Base-by-base conservation (phyloP, 768 basidiomycete genomes). In the Phlebiopsis flavidoalba region DNA sequence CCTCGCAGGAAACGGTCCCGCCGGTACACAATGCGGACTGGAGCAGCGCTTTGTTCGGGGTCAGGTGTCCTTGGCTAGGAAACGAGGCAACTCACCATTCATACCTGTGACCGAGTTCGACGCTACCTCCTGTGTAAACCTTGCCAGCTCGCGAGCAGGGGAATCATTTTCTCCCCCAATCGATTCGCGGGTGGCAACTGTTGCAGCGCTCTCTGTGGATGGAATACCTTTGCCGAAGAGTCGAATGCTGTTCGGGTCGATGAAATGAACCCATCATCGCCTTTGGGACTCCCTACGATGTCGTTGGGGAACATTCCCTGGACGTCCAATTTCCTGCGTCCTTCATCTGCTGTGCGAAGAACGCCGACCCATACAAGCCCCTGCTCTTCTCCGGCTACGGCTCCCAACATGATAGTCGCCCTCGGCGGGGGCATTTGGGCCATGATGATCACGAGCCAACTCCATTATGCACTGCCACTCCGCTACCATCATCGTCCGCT, bases 271-370 rank as follows among this genome's bases (percentile, higher is more conserved):
- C 79, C 78, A 46, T 81, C 77, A 63, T 83, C 81, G 8, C 69
- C 80, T 52, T 76, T 80, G 11, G 80, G 75, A 53, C 79, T 79
- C 1, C 82, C 82, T 7, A 83, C 80, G 62, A 83, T 83, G 64
- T 83, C 83, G 64, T 83, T 83, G 64, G 82, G 77, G 57, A 83
- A 70, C 82, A 83, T 83, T 19, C 80, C 82, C 65, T 84, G 81
- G 5, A 83, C 79, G 64, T 83, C 79, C 3, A 74, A n/a, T n/a
- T 74, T 11, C 80, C 75, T 5, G 75, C 73, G 7, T 72, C 72
- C 33, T 74, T 73, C 56, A 83, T 69, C 19, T 72, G 67, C 55
- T 74, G 71, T 10, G 82, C 83, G 69, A 82, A 73, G 66, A 79
- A 80, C 35, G 74, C 69, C 1, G 82, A 76, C 0, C 81, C 82